Evolutionary conservation across 2,329 filamentous ascomycete species (phyloP).

Genomic region (Phialemonium atrogriseum): DNA sequence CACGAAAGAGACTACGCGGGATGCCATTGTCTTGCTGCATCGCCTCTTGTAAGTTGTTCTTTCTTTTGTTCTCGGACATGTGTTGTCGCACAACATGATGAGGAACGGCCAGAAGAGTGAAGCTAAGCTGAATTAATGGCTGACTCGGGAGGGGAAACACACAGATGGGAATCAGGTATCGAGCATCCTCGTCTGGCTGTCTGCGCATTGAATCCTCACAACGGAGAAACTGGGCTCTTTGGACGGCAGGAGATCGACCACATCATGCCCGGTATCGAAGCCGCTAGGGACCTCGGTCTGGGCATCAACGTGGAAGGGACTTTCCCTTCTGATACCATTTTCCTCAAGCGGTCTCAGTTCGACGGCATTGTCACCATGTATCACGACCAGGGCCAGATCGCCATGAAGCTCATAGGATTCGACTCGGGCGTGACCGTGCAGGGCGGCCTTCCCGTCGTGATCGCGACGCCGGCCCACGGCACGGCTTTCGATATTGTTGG

Average conservation of each 20-base stretch:
- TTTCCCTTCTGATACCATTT: constrained; percentile 25
- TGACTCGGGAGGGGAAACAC: background rate
- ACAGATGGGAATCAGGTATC: constrained; percentile 22
- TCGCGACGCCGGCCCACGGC: constrained; percentile 22
- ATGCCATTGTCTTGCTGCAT: constrained; percentile 19
- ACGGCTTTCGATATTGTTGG: constrained; percentile 23
- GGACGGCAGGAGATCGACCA: constrained; percentile 23
- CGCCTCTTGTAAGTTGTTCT: too few species aligned
- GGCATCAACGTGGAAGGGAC: constrained; percentile 22
- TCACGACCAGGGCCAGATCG: constrained; percentile 27
- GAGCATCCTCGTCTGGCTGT: constrained; percentile 20
- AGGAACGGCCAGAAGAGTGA: too few species aligned
- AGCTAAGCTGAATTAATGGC: constrained; percentile 12
- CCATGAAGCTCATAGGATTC: constrained; percentile 24
- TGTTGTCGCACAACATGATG: too few species aligned
- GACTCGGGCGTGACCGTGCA: constrained; percentile 25
- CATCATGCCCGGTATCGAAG: constrained; percentile 20
- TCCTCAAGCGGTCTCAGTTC: constrained; percentile 20
- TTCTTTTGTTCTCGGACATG: too few species aligned
- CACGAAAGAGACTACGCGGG: constrained; percentile 15
- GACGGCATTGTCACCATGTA: constrained; percentile 28
- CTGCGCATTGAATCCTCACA: constrained; percentile 25
- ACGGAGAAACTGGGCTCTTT: constrained; percentile 23
- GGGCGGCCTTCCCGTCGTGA: constrained; percentile 20
- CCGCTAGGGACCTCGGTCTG: constrained; percentile 11